Conservation (phyloP, 129 eudicot species). For the Scalesia atractyloides region DNA sequence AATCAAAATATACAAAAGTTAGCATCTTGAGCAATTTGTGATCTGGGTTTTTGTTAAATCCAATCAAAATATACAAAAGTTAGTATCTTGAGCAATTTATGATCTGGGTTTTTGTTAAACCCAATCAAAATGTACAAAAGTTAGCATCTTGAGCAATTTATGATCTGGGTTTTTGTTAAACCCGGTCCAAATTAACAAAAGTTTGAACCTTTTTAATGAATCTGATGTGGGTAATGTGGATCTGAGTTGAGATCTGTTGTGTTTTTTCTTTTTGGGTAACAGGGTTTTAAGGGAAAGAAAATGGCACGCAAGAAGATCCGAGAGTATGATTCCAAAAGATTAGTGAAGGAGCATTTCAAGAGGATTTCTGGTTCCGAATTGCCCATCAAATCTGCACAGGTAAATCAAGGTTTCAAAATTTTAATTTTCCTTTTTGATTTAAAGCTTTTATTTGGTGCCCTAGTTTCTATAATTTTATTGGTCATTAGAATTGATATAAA, state of each 20-base stretch:
- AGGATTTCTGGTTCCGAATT: slow-evolving; percentile 81
- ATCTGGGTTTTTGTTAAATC: slow-evolving; percentile 20
- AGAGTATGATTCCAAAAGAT: slow-evolving; percentile 98
- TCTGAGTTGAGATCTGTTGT: slow-evolving; percentile 31
- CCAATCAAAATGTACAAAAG: neutral
- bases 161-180: neutral
- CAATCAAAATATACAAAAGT: neutral
- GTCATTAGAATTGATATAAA: neutral
- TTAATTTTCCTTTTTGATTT: neutral
- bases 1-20: neutral
- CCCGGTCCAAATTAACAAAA: neutral
- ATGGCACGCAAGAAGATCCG: slow-evolving; percentile 99
- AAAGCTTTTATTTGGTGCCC: slow-evolving; percentile 21
- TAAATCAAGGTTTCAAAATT: slow-evolving; percentile 27
- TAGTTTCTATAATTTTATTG: neutral
- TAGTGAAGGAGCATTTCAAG: slow-evolving; percentile 95
- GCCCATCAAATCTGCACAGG: slow-evolving; percentile 87
- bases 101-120: neutral
- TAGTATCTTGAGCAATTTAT: neutral
- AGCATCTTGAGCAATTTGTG: neutral
- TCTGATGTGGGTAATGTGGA: slow-evolving; percentile 28
- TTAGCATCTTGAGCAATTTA: neutral
- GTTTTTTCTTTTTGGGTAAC: neutral
- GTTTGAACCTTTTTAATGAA: neutral
- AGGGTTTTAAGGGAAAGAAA: slow-evolving; percentile 28